These are phyloP conservation scores for Phytophthora cajani DNA, from an alignment of 352 stramenopile genomes.

Conservation along the genomic window DNA sequence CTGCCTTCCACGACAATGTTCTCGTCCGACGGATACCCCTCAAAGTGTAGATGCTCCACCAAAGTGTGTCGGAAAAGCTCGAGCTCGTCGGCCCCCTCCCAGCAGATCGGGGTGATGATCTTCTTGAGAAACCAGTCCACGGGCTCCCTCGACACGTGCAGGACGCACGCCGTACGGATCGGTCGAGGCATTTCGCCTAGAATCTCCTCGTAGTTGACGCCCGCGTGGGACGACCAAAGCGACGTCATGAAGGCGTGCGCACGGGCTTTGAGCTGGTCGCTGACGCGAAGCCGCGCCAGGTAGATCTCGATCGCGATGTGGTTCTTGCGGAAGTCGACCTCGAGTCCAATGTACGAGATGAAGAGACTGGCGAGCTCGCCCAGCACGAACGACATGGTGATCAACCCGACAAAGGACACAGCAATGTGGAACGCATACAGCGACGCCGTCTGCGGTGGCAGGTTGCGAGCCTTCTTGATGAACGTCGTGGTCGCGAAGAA, in stretches of 20 bases:
- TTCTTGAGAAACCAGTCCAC: constrained; percentile 45
- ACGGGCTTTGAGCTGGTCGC: constrained; percentile 33
- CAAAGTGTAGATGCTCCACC: constrained; percentile 58
- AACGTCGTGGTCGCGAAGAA: constrained; percentile 56
- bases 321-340: constrained; percentile 65
- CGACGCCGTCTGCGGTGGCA: constrained; percentile 32
- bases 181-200: constrained; percentile 50
- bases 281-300: constrained; percentile 42
- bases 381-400: constrained; percentile 61
- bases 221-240: constrained; percentile 58
- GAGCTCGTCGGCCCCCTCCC: constrained; percentile 28
- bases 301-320: constrained; percentile 57
- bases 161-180: constrained; percentile 56
- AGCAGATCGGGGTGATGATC: constrained; percentile 42
- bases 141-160: constrained; percentile 39
- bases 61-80: constrained; percentile 37
- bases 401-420: constrained; percentile 47
- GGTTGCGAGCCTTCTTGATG: constrained; percentile 53
- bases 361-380: constrained; percentile 57
- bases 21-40: constrained; percentile 71
- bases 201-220: constrained; percentile 58
- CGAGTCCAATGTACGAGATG: constrained; percentile 55
- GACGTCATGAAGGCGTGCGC: constrained; percentile 50
- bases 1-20: constrained; percentile 63
- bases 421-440: constrained; percentile 49